Conservation (phyloP, 345 rosid species). For the Atalantia buxifolia region DNA sequence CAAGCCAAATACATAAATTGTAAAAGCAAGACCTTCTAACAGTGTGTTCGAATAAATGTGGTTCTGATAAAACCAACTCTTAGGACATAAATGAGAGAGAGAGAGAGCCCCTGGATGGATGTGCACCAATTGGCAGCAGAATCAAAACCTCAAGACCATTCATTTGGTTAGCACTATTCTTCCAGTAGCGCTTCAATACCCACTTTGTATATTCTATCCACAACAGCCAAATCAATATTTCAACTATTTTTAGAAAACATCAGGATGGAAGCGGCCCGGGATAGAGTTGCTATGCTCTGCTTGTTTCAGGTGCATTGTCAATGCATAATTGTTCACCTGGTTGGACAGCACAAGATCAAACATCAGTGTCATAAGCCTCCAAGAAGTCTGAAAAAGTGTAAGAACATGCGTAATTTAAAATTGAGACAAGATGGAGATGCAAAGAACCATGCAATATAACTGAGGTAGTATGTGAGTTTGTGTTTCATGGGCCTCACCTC, state of each 20-base stretch:
- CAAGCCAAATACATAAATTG: background rate
- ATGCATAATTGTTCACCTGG: conserved; percentile 70
- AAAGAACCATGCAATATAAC: background rate
- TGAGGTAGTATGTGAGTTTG: background rate
- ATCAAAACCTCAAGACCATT: background rate
- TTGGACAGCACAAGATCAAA: background rate
- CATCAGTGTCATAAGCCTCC: background rate
- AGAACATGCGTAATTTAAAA: background rate
- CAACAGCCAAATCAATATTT: background rate
- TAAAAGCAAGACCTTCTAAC: background rate
- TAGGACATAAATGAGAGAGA: background rate
- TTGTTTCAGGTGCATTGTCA: conserved; percentile 69
- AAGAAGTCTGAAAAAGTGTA: background rate
- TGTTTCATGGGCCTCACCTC: conserved; percentile 47
- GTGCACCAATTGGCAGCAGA: background rate
- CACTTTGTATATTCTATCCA: background rate
- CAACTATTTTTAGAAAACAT: conserved; percentile 47
- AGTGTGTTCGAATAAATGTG: background rate
- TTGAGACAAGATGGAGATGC: background rate
- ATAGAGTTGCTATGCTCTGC: conserved; percentile 45
- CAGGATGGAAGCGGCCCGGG: conserved; percentile 75
- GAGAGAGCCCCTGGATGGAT: background rate
- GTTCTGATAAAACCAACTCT: background rate
- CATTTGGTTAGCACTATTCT: background rate
- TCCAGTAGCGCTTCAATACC: background rate